A percentile compares a stretch with the other conserved stretches of the same genome.
Conservation (phyloP, 257 asterid species). For the Plantago elongata region DNA sequence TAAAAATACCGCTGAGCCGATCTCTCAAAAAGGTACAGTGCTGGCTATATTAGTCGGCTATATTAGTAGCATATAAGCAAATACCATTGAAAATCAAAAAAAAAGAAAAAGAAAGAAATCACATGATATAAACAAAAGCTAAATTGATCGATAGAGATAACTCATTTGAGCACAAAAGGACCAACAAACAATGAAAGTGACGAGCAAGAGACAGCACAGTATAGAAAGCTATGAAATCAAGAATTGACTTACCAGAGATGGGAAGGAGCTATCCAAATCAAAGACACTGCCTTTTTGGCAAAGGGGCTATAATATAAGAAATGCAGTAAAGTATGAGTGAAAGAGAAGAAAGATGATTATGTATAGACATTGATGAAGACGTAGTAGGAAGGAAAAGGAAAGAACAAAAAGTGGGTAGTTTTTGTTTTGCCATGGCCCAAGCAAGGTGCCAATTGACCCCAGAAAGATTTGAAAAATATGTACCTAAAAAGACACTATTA, state of each 20-base stretch:
- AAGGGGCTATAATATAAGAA: conserved; percentile 28
- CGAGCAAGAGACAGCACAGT: conserved; percentile 21
- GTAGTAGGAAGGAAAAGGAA: conserved; percentile 25
- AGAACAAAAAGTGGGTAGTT: conserved; percentile 36
- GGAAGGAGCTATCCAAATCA: conserved; percentile 12
- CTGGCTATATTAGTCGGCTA: too few relatives aligned
- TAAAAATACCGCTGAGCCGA: too few relatives aligned
- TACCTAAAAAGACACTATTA: not conserved
- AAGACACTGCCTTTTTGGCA: conserved; percentile 23
- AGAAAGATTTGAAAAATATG: conserved; percentile 13
- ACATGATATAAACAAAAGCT: not conserved
- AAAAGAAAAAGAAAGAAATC: too few relatives aligned
- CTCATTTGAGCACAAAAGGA: too few relatives aligned
- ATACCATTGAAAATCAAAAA: too few relatives aligned
- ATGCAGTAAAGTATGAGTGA: conserved; percentile 38
- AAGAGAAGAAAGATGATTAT: conserved; percentile 40
- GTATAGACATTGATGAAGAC: conserved; percentile 34
- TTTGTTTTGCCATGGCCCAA: conserved; percentile 48
- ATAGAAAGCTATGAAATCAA: conserved; percentile 9
- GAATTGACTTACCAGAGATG: conserved; percentile 39
- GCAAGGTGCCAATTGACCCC: conserved; percentile 20
- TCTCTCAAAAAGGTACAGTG: too few relatives aligned
- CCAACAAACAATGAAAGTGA: conserved; percentile 8
- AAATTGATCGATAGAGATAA: too few relatives aligned
- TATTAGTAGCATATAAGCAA: too few relatives aligned